These are phyloP conservation scores for Eimeria acervulina DNA, from an alignment of 169 alveolate species.

Conservation along the genomic window DNA sequence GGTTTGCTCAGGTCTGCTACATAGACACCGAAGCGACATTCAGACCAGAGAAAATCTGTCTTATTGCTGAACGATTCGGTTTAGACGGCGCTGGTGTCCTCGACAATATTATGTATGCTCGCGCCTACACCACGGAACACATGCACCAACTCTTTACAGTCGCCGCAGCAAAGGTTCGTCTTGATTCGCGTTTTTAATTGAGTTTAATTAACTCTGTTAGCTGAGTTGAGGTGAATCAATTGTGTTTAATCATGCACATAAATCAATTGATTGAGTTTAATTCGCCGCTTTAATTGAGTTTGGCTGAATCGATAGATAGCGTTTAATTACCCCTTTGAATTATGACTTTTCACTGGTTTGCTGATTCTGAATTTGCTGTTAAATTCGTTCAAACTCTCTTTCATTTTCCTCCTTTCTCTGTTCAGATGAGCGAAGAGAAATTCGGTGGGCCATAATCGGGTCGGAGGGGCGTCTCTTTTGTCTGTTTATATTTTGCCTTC, in stretches of 20 bases:
- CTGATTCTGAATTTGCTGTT: not conserved
- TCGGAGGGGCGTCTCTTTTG: not conserved
- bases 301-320: no score
- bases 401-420: not conserved
- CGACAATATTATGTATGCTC: slow-evolving; percentile 97
- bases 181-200: not conserved
- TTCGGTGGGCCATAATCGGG: slow-evolving; percentile 7
- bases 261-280: no score
- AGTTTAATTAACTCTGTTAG: no score
- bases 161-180: slow-evolving; percentile 80
- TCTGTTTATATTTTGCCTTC: not conserved
- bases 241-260: no score
- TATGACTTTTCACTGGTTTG: no score
- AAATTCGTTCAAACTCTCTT: not conserved
- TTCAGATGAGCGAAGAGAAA: slow-evolving; percentile 75
- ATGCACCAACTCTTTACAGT: slow-evolving; percentile 74
- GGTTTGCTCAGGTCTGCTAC: slow-evolving; percentile 92
- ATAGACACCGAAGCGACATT: slow-evolving; percentile 99
- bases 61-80: slow-evolving; percentile 98
- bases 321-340: no score
- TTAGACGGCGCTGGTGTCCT: slow-evolving; percentile 95
- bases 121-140: slow-evolving; percentile 81
- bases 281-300: no score
- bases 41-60: slow-evolving; percentile 98
- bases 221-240: no score